Percentiles rank a stretch among this genome's conserved stretches.
Evolutionary conservation across 768 basidiomycete genomes (phyloP).

Genomic region (Naematelia encephala): DNA sequence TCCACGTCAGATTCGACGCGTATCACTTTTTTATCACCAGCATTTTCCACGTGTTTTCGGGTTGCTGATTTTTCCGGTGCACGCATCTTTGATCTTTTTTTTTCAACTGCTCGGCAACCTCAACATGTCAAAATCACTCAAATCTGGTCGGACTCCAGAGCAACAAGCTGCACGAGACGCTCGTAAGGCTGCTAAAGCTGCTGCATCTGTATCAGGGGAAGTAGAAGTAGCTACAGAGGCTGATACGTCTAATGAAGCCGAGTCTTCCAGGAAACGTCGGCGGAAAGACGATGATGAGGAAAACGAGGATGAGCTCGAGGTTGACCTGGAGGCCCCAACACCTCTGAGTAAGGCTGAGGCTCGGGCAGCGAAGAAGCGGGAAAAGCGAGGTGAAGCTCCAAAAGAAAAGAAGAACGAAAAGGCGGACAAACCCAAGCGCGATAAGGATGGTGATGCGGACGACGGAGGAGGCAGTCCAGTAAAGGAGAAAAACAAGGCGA

Average conservation of each 20-base stretch:
- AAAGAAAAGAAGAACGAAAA: conserved; percentile 38
- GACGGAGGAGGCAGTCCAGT: conserved; percentile 16
- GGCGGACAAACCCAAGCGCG: conserved; percentile 14
- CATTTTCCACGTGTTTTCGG: conserved; percentile 2
- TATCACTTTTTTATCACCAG: not conserved
- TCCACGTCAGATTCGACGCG: conserved; percentile 4
- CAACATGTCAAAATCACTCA: conserved; percentile 12
- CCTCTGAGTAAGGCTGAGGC: conserved; percentile 47
- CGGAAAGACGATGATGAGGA: conserved; percentile 10
- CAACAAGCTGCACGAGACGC: conserved; percentile 26
- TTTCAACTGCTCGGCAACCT: not conserved
- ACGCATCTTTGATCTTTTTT: not conserved
- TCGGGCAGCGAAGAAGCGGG: conserved; percentile 41
- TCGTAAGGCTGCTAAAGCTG: conserved; percentile 30
- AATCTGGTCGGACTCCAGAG: conserved; percentile 29
- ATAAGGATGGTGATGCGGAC: conserved; percentile 11
- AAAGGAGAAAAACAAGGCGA: conserved; percentile 54
- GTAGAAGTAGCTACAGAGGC: not conserved
- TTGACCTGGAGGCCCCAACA: conserved; percentile 42
- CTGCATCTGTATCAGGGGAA: not conserved
- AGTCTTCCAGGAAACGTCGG: conserved; percentile 10
- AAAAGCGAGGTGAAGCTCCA: conserved; percentile 40
- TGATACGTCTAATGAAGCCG: not conserved
- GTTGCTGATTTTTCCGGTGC: not conserved
- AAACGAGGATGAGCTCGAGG: conserved; percentile 37